Evolutionary conservation across 805 yeast species (phyloP), one percentile per base, ranked within the genome.

Genomic region (Zygosaccharomyces rouxii): DNA sequence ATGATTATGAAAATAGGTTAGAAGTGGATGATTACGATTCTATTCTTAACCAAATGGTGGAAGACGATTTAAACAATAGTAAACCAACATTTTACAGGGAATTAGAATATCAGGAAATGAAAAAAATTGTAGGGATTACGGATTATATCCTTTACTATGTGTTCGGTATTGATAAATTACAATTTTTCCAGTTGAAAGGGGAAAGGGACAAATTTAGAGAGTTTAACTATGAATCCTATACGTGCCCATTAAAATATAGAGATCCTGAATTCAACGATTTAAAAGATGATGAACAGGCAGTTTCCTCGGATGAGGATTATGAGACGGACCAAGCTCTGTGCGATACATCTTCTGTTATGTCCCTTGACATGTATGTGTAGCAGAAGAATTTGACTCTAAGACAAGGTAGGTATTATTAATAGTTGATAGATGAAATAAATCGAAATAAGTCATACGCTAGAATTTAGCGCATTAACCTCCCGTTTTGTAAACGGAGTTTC

Each of bases 101-200:
- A 43, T 48, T 63, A 25, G 66, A 65, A 38, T 56, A 51, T 38
- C 48, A 54, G 21, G 65, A 63, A 40, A 38, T 55, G 35, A 38
- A 43, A 10, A 35, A 43, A 9, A 22, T 44, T 11, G 38, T 59
- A 1, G 46, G 46, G 2, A 38, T 38, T 29, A 35, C 43, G 10
- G 64, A 66, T 46, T 50, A 54, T 35, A 18, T 59, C n/a, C 25
- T 59, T 22, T 55, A 62, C 49, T 55, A 55, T 38, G 11, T 59
- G 6, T 58, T 61, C 16, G 64, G 63, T 6, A 46, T 51, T 7
- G 69, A 62, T 46, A 52, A 53, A 23, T 33, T 43, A 4, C 64
- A 65, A 2, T 65, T 49, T 44, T 65, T 59, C 48, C 46, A 55
- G 31, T 41, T 65, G n/a, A 48, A 50, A 25, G 52, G 55, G 7